Conservation (phyloP, 2,329 filamentous ascomycete species). For the Exophiala alcalophila region DNA sequence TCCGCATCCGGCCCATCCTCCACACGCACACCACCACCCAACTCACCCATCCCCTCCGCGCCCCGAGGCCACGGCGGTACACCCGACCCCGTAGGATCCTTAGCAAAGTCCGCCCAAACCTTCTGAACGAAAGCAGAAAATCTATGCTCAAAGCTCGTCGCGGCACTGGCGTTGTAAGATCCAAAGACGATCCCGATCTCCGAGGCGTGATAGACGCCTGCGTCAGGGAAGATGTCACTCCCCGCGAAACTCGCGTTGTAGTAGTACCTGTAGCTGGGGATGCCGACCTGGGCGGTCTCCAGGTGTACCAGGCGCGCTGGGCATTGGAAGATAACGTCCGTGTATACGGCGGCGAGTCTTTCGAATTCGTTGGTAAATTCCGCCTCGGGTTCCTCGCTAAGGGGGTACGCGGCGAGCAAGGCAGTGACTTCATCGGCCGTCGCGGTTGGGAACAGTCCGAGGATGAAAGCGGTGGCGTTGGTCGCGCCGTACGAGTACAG, state of each 20-base stretch:
- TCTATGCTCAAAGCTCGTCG: slow-evolving; percentile 25
- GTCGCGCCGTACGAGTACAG: slow-evolving; percentile 15
- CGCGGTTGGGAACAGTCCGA: slow-evolving; percentile 7
- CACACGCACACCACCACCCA: background rate
- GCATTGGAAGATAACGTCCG: slow-evolving; percentile 15
- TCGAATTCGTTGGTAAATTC: slow-evolving; percentile 1
- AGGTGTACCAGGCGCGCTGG: slow-evolving; percentile 23
- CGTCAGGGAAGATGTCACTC: slow-evolving; percentile 23
- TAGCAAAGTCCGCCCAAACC: slow-evolving; percentile 33
- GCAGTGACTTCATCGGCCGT: slow-evolving; percentile 9
- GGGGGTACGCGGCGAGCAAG: slow-evolving; percentile 17
- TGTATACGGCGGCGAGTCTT: slow-evolving; percentile 10
- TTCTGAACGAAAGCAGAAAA: slow-evolving; percentile 31
- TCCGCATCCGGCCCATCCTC: slow-evolving; percentile 3
- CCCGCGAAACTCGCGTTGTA: slow-evolving; percentile 35
- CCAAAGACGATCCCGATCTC: slow-evolving; percentile 37
- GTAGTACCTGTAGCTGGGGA: slow-evolving; percentile 33
- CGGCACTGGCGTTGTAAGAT: slow-evolving; percentile 29
- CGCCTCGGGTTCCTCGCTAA: background rate
- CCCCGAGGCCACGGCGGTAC: slow-evolving; percentile 11
- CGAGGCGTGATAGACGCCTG: slow-evolving; percentile 36
- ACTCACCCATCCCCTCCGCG: background rate
- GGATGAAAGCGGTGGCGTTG: slow-evolving; percentile 6
- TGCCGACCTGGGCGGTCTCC: slow-evolving; percentile 18
- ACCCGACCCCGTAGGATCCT: slow-evolving; percentile 30